Evolutionary conservation across 352 stramenopile genomes (phyloP).

Genomic region (Phytophthora cactorum): DNA sequence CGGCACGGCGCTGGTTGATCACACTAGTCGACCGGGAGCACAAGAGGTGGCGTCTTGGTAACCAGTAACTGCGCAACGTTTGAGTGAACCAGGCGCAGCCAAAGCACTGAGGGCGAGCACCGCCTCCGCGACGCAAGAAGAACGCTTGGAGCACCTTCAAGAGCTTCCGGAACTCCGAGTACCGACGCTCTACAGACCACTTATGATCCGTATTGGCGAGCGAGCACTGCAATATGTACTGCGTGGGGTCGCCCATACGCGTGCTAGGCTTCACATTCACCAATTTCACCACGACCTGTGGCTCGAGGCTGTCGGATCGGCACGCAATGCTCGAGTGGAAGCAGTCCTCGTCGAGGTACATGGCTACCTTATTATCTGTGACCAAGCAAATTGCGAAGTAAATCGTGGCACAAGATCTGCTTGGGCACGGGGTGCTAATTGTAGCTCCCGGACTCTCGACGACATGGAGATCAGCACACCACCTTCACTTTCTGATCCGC

Average conservation of each 20-base stretch:
- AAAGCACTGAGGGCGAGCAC: slow-evolving; percentile 64
- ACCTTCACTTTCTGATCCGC: slow-evolving; percentile 32
- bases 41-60: slow-evolving; percentile 68
- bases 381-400: slow-evolving; percentile 26
- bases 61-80: slow-evolving; percentile 62
- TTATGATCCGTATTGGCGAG: slow-evolving; percentile 47
- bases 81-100: slow-evolving; percentile 77
- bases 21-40: slow-evolving; percentile 49
- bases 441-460: neutral
- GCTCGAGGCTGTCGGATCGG: slow-evolving; percentile 44
- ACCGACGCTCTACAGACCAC: slow-evolving; percentile 73
- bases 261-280: slow-evolving; percentile 26
- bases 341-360: slow-evolving; percentile 42
- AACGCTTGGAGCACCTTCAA: slow-evolving; percentile 58
- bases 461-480: slow-evolving; percentile 1
- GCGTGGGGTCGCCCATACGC: slow-evolving; percentile 24
- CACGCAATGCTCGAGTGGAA: slow-evolving; percentile 68
- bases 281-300: slow-evolving; percentile 62
- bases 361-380: slow-evolving; percentile 5
- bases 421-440: slow-evolving; percentile 9
- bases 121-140: slow-evolving; percentile 39
- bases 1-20: slow-evolving; percentile 53
- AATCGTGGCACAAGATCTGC: slow-evolving; percentile 2
- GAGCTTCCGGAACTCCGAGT: slow-evolving; percentile 74
- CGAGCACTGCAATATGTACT: slow-evolving; percentile 54